phyloP scores from a whole-genome alignment of 345 rosid species.

The Aquilaria malaccensis region DNA sequence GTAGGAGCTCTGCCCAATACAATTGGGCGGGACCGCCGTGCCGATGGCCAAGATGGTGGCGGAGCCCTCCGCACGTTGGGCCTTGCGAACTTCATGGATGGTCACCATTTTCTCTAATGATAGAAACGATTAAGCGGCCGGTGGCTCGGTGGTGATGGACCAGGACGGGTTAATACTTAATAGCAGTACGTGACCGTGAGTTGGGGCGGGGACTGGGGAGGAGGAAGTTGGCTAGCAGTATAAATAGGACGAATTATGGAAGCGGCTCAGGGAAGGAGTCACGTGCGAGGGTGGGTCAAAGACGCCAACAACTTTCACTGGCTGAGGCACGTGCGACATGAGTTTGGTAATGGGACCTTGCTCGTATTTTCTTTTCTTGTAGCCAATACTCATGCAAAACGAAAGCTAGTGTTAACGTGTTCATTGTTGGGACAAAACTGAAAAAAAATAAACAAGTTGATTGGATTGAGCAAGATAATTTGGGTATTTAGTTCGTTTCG shows the following conservation, averaged over 20 bases:
- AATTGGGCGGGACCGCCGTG: constrained; percentile 40
- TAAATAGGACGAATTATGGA: background rate
- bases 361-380: no score
- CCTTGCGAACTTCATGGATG: constrained; percentile 11
- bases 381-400: no score
- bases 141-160: background rate
- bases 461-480: no score
- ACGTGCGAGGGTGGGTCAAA: background rate
- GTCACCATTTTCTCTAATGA: background rate
- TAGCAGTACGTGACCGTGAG: no score
- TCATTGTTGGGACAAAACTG: no score
- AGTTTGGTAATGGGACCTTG: background rate
- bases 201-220: background rate
- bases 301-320: background rate
- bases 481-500: no score
- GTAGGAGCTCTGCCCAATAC: constrained; percentile 32
- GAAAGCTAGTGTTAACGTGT: no score
- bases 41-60: constrained; percentile 26
- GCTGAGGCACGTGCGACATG: constrained; percentile 4
- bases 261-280: background rate
- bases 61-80: constrained; percentile 16
- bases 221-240: background rate
- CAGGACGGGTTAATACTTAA: no score
- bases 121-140: background rate
- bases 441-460: no score